These are phyloP conservation scores for Penicillium sp. DNA, from an alignment of 2,329 filamentous ascomycete species.

Conservation along the genomic window DNA sequence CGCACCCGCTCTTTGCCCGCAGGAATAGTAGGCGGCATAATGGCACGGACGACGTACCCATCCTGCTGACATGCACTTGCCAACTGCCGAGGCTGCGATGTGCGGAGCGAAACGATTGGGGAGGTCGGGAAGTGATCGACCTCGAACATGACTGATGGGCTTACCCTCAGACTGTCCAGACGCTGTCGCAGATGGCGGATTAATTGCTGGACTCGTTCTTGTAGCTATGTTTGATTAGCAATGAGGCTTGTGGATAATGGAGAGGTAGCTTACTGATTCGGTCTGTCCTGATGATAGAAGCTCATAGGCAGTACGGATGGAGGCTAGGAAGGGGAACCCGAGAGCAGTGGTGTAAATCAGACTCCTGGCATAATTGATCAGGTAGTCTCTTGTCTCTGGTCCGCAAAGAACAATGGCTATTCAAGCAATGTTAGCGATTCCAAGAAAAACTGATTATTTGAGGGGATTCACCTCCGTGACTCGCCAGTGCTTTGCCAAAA, in stretches of 20 bases:
- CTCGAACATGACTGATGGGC: slow-evolving; percentile 31
- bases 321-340: slow-evolving; percentile 57
- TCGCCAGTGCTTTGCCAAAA: slow-evolving; percentile 53
- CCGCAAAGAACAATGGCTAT: slow-evolving; percentile 61
- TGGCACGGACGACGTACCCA: slow-evolving; percentile 60
- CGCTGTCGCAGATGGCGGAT: slow-evolving; percentile 45
- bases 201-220: slow-evolving; percentile 46
- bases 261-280: slow-evolving; percentile 36
- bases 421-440: background rate
- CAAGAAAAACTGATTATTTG: background rate
- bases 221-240: slow-evolving; percentile 29
- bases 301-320: slow-evolving; percentile 56
- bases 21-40: slow-evolving; percentile 66
- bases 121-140: slow-evolving; percentile 49
- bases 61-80: slow-evolving; percentile 56
- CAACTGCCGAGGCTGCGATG: slow-evolving; percentile 54
- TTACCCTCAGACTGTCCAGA: slow-evolving; percentile 39
- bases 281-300: slow-evolving; percentile 52
- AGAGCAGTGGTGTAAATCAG: slow-evolving; percentile 71
- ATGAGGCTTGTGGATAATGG: background rate
- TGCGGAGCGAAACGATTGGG: slow-evolving; percentile 62
- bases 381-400: slow-evolving; percentile 55
- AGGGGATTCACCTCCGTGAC: slow-evolving; percentile 59
- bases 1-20: slow-evolving; percentile 59
- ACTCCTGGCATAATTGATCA: slow-evolving; percentile 71